Conservation (phyloP, 1,139 yeast species). For the Pichia sp. region DNA sequence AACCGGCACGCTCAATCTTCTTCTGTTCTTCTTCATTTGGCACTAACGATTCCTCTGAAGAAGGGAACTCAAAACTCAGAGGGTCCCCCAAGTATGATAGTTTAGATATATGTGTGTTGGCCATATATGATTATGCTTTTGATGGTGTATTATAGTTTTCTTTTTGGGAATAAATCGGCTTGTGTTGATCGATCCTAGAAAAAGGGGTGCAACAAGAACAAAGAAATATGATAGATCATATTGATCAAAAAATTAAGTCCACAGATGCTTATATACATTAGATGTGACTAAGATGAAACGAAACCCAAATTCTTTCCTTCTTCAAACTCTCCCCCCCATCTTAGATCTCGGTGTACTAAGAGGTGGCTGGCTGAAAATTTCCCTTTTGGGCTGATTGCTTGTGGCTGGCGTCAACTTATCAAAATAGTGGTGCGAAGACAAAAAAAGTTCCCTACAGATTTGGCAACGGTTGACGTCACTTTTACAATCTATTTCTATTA, state of each 20-base stretch:
- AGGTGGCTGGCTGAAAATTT: constrained; percentile 15
- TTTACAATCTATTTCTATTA: not conserved
- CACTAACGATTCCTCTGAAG: not conserved
- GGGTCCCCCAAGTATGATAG: constrained; percentile 21
- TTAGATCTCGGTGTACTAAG: not conserved
- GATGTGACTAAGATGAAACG: not conserved
- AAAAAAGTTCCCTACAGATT: not conserved
- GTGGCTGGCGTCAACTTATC: constrained; percentile 10
- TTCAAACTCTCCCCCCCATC: not conserved
- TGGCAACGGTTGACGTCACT: not conserved
- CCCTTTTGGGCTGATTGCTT: constrained; percentile 3
- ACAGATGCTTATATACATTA: not conserved
- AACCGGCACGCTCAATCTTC: constrained; percentile 16
- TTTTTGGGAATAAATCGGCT: not conserved
- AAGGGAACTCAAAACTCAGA: constrained; percentile 14
- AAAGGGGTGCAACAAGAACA: not conserved
- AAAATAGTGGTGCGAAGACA: not conserved
- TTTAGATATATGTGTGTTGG: constrained; percentile 11
- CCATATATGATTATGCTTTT: constrained; percentile 1
- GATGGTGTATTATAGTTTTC: not conserved
- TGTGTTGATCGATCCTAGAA: not conserved
- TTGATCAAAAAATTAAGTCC: not conserved
- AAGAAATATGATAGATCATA: not conserved
- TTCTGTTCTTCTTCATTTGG: not conserved
- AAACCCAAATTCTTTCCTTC: too few species aligned